phyloP scores from a whole-genome alignment of 495 filamentous ascomycete genomes.

The Penicillium pulvis region DNA sequence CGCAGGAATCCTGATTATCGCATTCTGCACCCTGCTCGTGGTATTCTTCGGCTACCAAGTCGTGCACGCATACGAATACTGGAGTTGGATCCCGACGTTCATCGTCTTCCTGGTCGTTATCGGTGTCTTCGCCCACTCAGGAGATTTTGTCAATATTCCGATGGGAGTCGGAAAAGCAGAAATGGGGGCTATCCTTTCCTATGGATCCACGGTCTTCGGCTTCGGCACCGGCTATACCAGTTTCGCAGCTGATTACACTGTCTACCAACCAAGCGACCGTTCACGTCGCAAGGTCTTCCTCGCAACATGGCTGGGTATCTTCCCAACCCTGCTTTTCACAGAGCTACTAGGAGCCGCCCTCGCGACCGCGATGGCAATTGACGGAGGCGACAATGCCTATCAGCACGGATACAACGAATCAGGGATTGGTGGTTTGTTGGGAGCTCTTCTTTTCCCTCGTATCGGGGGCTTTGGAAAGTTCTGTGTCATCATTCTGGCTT shows the following conservation, averaged over 20 bases:
- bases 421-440: slow-evolving; percentile 55
- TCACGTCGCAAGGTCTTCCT: slow-evolving; percentile 22
- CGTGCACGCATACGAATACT: slow-evolving; percentile 56
- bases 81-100: slow-evolving; percentile 50
- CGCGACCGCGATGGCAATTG: slow-evolving; percentile 40
- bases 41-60: slow-evolving; percentile 55
- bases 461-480: slow-evolving; percentile 59
- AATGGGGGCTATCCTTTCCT: slow-evolving; percentile 27
- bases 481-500: slow-evolving; percentile 52
- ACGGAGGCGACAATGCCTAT: slow-evolving; percentile 41
- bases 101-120: slow-evolving; percentile 54
- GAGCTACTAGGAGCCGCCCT: slow-evolving; percentile 55
- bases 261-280: slow-evolving; percentile 25
- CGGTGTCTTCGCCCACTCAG: slow-evolving; percentile 50
- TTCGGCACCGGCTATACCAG: slow-evolving; percentile 26
- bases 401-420: slow-evolving; percentile 42
- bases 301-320: slow-evolving; percentile 22
- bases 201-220: slow-evolving; percentile 24
- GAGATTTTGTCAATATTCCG: slow-evolving; percentile 43
- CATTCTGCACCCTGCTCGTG: slow-evolving; percentile 47
- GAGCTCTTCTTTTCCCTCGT: slow-evolving; percentile 50
- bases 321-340: slow-evolving; percentile 55
- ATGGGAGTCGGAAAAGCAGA: slow-evolving; percentile 43
- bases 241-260: slow-evolving; percentile 24
- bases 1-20: slow-evolving; percentile 53